Conservation (phyloP, 495 filamentous ascomycete genomes). For the Lentithecium fluviatile region DNA sequence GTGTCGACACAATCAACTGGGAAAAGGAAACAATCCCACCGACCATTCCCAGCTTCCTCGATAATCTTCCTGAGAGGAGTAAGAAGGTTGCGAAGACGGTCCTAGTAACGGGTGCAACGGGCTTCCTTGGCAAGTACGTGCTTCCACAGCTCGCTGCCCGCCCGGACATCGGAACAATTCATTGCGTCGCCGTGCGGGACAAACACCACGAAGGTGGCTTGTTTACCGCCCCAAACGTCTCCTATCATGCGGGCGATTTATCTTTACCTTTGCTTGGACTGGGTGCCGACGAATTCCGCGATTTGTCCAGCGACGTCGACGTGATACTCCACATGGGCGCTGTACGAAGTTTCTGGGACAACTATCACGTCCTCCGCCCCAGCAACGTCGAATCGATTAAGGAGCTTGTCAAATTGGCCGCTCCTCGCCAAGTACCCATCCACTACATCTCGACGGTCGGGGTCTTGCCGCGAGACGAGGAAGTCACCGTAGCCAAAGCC, state of each 20-base stretch:
- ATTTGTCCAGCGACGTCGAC: constrained; percentile 2
- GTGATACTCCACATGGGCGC: constrained; percentile 24
- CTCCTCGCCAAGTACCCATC: constrained; percentile 11
- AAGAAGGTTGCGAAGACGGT: constrained; percentile 1
- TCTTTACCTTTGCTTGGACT: constrained; percentile 19
- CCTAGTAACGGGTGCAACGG: constrained; percentile 33
- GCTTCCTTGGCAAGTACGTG: constrained; percentile 22
- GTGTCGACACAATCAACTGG: constrained; percentile 15
- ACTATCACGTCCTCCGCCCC: constrained; percentile 14
- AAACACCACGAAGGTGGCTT: not conserved
- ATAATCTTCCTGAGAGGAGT: not conserved
- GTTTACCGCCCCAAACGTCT: too few relatives aligned
- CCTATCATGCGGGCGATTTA: constrained; percentile 10
- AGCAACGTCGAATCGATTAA: constrained; percentile 16
- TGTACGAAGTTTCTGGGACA: constrained; percentile 13
- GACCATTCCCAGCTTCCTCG: not conserved
- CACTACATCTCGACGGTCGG: constrained; percentile 36
- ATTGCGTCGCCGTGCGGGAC: constrained; percentile 12
- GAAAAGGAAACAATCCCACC: constrained; percentile 1
- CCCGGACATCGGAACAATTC: not conserved
- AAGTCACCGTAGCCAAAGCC: not conserved
- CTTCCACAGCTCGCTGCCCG: not conserved
- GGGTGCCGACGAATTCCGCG: not conserved
- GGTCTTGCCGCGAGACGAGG: constrained; percentile 1
- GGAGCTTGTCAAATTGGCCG: constrained; percentile 10